Base-by-base conservation (phyloP, 257 asterid species). In the Scutellaria galericulata region DNA sequence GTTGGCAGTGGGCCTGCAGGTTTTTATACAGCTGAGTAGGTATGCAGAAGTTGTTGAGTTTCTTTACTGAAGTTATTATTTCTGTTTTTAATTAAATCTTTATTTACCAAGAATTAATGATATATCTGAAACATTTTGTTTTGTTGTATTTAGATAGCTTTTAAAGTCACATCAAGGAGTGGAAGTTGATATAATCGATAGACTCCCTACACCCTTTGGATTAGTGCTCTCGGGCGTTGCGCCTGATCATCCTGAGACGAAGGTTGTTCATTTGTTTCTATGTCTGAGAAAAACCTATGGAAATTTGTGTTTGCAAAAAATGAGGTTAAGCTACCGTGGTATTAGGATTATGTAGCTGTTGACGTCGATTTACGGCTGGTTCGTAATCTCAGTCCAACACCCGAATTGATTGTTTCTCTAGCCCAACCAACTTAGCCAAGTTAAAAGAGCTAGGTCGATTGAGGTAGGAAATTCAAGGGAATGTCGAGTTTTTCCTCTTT, bases 1-100 rank as follows among this genome's bases (percentile, higher is more conserved):
- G 96, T 92, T 45, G 98, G 98, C 37, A 87, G 96, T 72, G 98
- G 97, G n/a, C 99, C 99, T 54, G 98, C 98, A 14, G 99, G 99
- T 54, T 86, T 90, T 70, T 94, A 94, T 84, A 82, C 96, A 0
- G 96, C 97, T 39, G 97, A 89, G 73, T 92, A 89, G 98, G 93
- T 91, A 68, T 47, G 9, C 56, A 46, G n/a, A 61, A 56, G 53
- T 9, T 31, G 22, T 54, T 18, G 45, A 41, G 7, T 66, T 42
- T 56, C 41, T 46, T 27, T 58, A 12, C 15, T 14, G 20, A 27
- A 48, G 42, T 20, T 52, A 2, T 50, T 11, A 5, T 4, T 42
- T 58, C 22, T 27, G 27, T 12, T 56, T 37, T 39, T 6, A 5
- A 56, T 48, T n/a, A 9, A 14, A 14, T 61, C 44, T 41, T 61